Conservation (phyloP, 345 rosid species). For the Hypericum androsaemum region DNA sequence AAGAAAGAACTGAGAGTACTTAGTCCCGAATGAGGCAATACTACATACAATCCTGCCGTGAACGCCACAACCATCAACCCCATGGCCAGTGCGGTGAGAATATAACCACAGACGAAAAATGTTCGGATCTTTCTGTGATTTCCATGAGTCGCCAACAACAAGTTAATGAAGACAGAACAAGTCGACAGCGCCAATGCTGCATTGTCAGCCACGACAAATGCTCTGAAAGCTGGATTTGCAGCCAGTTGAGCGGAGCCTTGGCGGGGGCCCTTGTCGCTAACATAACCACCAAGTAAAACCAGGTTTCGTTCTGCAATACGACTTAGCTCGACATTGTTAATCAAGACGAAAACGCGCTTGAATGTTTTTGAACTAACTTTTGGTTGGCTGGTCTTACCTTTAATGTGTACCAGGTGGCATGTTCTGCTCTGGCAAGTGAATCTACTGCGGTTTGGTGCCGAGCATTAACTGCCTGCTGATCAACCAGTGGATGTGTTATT, state of each 20-base stretch:
- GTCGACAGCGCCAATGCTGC: not conserved
- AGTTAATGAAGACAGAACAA: not conserved
- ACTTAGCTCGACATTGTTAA: too few relatives aligned
- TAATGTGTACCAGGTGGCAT: too few relatives aligned
- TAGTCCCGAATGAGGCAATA: not conserved
- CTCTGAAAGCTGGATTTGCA: too few relatives aligned
- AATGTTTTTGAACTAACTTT: too few relatives aligned
- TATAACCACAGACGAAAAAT: not conserved
- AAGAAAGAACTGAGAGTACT: too few relatives aligned
- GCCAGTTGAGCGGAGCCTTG: too few relatives aligned
- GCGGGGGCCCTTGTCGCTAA: not conserved
- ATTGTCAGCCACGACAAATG: not conserved
- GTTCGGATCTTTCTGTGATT: not conserved
- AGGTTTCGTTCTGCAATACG: too few relatives aligned
- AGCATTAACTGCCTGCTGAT: conserved; percentile 5
- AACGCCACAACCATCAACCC: not conserved
- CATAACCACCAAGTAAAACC: conserved; percentile 10
- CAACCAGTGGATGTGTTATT: not conserved
- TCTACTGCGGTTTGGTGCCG: conserved; percentile 6
- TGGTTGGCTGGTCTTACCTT: too few relatives aligned
- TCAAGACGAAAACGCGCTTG: too few relatives aligned
- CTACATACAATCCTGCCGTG: not conserved
- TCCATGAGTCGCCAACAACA: not conserved
- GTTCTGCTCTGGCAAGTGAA: too few relatives aligned
- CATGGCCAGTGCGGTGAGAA: not conserved